Evolutionary conservation across 177 flowering plant genomes (phyloP).

Genomic region (Vitis hybrid): DNA sequence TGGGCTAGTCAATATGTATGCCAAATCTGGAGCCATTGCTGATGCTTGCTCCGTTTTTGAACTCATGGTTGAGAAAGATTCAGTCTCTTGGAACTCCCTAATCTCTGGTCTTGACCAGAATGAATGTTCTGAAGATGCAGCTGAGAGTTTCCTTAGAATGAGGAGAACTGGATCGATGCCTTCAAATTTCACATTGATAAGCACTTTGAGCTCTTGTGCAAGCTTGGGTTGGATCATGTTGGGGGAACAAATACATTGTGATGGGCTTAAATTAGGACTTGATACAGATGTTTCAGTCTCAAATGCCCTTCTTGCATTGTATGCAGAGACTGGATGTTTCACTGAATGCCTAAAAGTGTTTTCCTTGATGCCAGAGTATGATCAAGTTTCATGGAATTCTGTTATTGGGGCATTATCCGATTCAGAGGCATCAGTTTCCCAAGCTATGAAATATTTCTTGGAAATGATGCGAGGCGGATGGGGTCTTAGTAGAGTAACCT

Average conservation of each 20-base stretch:
- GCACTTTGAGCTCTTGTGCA: conserved; percentile 83
- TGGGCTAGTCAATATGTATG: conserved; percentile 81
- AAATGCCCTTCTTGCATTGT: conserved; percentile 76
- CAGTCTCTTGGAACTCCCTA: conserved; percentile 81
- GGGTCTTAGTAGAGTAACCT: conserved; percentile 62
- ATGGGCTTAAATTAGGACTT: conserved; percentile 74
- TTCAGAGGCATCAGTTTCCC: conserved; percentile 38
- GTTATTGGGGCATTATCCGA: conserved; percentile 67
- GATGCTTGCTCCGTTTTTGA: conserved; percentile 54
- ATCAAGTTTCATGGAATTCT: conserved; percentile 86
- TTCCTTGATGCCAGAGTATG: conserved; percentile 54
- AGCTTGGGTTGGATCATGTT: conserved; percentile 49
- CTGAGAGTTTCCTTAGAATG: conserved; percentile 48
- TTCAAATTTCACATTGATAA: conserved; percentile 71
- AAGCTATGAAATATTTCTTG: conserved; percentile 47
- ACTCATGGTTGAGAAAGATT: conserved; percentile 59
- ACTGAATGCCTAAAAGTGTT: conserved; percentile 55
- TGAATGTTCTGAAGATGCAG: conserved; percentile 58
- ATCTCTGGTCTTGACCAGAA: conserved; percentile 86
- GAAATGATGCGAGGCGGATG: conserved; percentile 71
- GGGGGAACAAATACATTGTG: conserved; percentile 68
- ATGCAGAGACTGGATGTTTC: conserved; percentile 55
- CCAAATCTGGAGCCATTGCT: conserved; percentile 62
- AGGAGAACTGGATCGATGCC: conserved; percentile 49
- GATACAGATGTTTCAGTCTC: conserved; percentile 79